Evolutionary conservation across 331 rosid genomes (phyloP), one percentile per base, ranked within the genome.

Genomic region (Pyrus hybrid): DNA sequence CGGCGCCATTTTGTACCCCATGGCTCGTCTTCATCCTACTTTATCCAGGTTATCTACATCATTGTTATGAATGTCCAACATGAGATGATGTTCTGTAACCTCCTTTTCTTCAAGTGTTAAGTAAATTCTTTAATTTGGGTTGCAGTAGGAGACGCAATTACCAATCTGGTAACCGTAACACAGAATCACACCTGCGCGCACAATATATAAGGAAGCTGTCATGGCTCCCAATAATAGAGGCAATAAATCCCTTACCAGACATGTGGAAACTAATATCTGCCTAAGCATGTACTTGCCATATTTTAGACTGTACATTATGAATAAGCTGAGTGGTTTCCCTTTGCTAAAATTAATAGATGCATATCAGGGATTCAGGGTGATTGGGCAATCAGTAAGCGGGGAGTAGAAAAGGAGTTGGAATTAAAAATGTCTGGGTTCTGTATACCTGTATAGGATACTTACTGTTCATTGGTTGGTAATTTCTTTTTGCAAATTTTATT

Each of bases 1-100:
- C 85, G 93, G 99, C 65, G 67, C 92, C 76, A 81, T 94, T 69
- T 86, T 94, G 83, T 94, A 94, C 78, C 97, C 99, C 54, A 92
- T 94, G 99, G 96, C 99, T 58, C 96, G 87, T 30, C 99, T 94
- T 80, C 96, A 94, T 88, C 97, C 99, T 62, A 76, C 93, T 69
- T 64, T 85, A 72, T 81, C 79, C 61, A 92, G 99, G 99, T 94
- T 71, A 41, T 63, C 77, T 64, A 65, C 54, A 62, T 81, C 66
- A 64, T 66, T 23, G 6, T 20, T 54, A 13, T 11, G 16, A 53
- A 60, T 81, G 67, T 49, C 41, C 45, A 25, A 62, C 62, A 25
- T 60, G 30, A 77, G 54, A 75, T 75, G 73, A 76, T 73, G 45
- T 66, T 63, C 35, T 79, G 16, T 12, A 56, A 18, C 67, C 63